phyloP scores from a whole-genome alignment of 1,139 yeast species.

The Candida sojae region DNA sequence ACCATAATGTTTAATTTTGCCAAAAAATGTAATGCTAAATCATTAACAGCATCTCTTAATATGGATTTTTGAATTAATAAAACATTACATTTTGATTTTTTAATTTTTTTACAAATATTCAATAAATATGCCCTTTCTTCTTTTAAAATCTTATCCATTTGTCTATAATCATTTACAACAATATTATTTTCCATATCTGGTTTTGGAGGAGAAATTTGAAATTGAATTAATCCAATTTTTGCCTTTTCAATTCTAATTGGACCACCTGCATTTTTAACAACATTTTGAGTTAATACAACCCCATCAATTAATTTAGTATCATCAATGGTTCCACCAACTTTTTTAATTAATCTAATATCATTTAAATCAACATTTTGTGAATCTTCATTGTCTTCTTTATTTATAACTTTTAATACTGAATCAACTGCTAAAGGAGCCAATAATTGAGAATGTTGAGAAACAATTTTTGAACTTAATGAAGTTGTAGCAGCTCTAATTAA shows the following conservation, averaged over 20 bases:
- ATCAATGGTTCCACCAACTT: conserved; percentile 96
- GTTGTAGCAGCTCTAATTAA: conserved; percentile 92
- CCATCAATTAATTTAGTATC: conserved; percentile 94
- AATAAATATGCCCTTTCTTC: conserved; percentile 95
- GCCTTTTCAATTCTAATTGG: conserved; percentile 96
- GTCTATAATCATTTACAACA: conserved; percentile 96
- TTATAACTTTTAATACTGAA: conserved; percentile 78
- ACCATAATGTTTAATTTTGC: conserved; percentile 92
- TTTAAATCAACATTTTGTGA: conserved; percentile 72
- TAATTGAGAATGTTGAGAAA: conserved; percentile 81
- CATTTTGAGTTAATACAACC: conserved; percentile 88
- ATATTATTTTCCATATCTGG: conserved; percentile 99
- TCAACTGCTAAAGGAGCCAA: conserved; percentile 96
- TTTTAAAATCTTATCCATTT: conserved; percentile 96
- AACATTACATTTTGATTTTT: conserved; percentile 96
- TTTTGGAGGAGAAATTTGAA: conserved; percentile 97
- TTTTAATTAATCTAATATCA: conserved; percentile 86
- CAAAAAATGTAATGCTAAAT: conserved; percentile 90
- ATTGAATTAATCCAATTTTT: conserved; percentile 85
- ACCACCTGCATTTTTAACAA: conserved; percentile 91
- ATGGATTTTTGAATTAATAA: conserved; percentile 91
- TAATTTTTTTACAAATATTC: conserved; percentile 93
- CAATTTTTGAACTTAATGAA: conserved; percentile 91
- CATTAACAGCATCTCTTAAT: conserved; percentile 96
- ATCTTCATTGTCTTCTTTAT: conserved; percentile 30